These are phyloP conservation scores for Neopestalotiopsis clavispora DNA, from an alignment of 2,329 filamentous ascomycete species.

Conservation along the genomic window DNA sequence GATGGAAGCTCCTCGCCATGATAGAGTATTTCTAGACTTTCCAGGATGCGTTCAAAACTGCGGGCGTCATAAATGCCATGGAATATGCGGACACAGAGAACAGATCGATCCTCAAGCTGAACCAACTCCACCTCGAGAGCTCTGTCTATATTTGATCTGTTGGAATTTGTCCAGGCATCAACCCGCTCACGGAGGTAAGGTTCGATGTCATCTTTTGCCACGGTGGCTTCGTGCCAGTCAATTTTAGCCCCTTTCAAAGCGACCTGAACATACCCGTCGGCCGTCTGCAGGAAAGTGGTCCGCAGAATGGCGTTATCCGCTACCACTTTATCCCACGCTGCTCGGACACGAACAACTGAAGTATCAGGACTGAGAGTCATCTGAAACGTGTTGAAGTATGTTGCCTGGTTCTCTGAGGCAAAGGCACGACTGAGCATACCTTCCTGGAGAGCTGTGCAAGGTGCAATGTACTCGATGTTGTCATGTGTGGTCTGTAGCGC, in stretches of 20 bases:
- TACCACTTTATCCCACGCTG: constrained; percentile 63
- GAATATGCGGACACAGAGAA: constrained; percentile 74
- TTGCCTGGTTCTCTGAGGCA: constrained; percentile 52
- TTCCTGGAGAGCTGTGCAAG: constrained; percentile 85
- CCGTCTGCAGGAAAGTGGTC: constrained; percentile 73
- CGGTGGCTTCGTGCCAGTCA: constrained; percentile 47
- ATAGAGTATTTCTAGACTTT: constrained; percentile 61
- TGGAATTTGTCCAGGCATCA: constrained; percentile 58
- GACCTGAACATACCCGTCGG: constrained; percentile 78
- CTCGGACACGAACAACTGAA: constrained; percentile 52
- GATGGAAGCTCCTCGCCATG: constrained; percentile 28
- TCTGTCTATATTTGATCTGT: constrained; percentile 50
- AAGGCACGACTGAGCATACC: constrained; percentile 80
- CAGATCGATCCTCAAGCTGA: constrained; percentile 25
- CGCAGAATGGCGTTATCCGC: constrained; percentile 67
- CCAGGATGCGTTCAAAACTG: constrained; percentile 72
- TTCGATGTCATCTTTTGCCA: constrained; percentile 37
- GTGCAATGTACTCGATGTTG: constrained; percentile 74
- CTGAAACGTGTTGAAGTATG: constrained; percentile 81
- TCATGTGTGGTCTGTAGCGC: constrained; percentile 53
- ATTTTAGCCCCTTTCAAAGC: constrained; percentile 53
- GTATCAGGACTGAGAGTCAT: constrained; percentile 56
- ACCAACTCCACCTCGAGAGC: constrained; percentile 59
- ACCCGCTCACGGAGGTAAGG: constrained; percentile 36
- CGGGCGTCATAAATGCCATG: constrained; percentile 88